A percentile compares a stretch with the other conserved stretches of the same genome.
These are phyloP conservation scores for Cunninghamia lanceolata DNA, from an alignment of 75 land plant species.

Conservation along the genomic window DNA sequence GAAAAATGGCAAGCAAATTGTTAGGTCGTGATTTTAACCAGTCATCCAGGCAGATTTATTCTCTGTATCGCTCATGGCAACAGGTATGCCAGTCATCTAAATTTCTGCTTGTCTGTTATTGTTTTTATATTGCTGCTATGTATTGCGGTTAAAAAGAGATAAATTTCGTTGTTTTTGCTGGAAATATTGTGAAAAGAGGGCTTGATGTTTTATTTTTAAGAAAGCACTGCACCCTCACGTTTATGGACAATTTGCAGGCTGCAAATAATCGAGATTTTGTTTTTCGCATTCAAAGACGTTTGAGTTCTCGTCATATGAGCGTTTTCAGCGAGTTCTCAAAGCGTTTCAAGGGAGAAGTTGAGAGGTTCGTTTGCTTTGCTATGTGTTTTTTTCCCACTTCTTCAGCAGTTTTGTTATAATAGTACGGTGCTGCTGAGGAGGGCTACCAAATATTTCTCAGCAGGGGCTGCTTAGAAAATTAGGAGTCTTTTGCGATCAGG, in stretches of 20 bases:
- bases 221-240: neutral
- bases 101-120: neutral
- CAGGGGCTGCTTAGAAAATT: no score
- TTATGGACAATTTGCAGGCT: neutral
- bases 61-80: neutral
- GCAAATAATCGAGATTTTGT: neutral
- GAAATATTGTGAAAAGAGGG: neutral
- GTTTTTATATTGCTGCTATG: neutral
- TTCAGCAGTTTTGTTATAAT: neutral
- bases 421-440: no score
- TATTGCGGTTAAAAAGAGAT: neutral
- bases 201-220: neutral
- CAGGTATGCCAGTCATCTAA: neutral
- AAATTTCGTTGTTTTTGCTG: neutral
- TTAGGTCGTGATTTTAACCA: neutral
- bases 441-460: no score
- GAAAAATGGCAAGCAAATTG: slow-evolving; percentile 2
- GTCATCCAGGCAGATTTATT: neutral
- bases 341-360: slow-evolving; percentile 62
- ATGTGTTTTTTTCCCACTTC: neutral
- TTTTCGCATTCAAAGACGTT: neutral
- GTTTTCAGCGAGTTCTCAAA: slow-evolving; percentile 74
- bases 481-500: no score
- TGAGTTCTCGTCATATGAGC: slow-evolving; percentile 36
- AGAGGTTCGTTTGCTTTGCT: slow-evolving; percentile 28